phyloP scores from a whole-genome alignment of 2,329 filamentous ascomycete species.

The Cytospora mali region DNA sequence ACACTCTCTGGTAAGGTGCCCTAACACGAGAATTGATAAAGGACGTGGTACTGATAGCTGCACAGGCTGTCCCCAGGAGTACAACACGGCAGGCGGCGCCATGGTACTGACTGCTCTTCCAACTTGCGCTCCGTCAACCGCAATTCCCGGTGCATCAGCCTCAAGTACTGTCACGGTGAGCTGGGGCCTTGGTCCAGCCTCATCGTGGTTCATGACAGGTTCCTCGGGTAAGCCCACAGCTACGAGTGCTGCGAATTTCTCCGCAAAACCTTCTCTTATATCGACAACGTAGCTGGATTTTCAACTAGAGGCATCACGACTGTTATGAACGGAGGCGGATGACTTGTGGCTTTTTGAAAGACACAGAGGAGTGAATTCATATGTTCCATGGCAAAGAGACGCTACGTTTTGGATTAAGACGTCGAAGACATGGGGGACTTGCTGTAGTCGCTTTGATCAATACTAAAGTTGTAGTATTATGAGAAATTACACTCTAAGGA shows the following conservation, averaged over 20 bases:
- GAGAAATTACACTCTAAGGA: neutral
- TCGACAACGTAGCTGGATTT: too few relatives aligned
- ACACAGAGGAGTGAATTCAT: too few relatives aligned
- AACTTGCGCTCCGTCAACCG: neutral
- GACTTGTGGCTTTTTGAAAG: too few relatives aligned
- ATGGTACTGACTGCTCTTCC: neutral
- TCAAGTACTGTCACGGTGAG: neutral
- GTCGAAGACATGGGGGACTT: too few relatives aligned
- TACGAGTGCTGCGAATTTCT: neutral
- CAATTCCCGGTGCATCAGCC: neutral
- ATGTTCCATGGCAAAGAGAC: too few relatives aligned
- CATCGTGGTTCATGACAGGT: neutral
- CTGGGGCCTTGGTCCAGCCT: neutral
- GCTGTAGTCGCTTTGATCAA: too few relatives aligned
- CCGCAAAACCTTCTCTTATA: too few relatives aligned
- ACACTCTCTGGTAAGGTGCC: neutral
- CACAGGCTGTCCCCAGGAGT: slow-evolving; percentile 7
- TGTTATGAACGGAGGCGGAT: too few relatives aligned
- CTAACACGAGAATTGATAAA: neutral
- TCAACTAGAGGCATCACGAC: too few relatives aligned
- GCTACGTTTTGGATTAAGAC: too few relatives aligned
- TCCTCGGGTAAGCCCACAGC: neutral
- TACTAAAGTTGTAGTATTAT: too few relatives aligned
- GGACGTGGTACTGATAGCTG: neutral
- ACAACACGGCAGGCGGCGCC: slow-evolving; percentile 9